phyloP scores from a whole-genome alignment of 139 green algal species.

The Closterium sp. region DNA sequence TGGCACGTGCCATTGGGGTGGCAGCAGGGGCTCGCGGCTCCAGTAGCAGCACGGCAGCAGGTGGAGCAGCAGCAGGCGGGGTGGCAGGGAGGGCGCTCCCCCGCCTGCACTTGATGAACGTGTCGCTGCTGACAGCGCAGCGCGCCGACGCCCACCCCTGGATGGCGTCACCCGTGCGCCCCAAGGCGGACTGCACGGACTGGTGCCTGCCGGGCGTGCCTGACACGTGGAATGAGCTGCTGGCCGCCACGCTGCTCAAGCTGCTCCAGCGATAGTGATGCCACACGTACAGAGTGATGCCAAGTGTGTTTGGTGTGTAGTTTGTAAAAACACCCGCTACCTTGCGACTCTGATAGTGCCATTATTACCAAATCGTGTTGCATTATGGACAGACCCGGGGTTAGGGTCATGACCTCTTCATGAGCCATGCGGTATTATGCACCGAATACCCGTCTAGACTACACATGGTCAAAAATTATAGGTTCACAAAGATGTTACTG shows the following conservation, averaged over 20 bases:
- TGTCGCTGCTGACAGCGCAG: conserved; percentile 20
- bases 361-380: too few species aligned
- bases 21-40: too few species aligned
- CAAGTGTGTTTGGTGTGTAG: too few species aligned
- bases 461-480: too few species aligned
- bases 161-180: conserved; percentile 23
- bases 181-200: conserved; percentile 28
- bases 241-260: conserved; percentile 11
- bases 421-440: too few species aligned
- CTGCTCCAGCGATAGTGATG: background rate
- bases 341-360: too few species aligned
- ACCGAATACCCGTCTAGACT: too few species aligned
- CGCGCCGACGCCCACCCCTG: conserved; percentile 27
- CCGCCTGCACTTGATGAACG: conserved; percentile 7
- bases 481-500: too few species aligned
- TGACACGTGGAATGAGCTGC: conserved; percentile 38
- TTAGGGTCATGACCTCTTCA: too few species aligned
- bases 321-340: too few species aligned
- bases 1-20: background rate
- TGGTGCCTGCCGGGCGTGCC: conserved; percentile 43
- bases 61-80: background rate
- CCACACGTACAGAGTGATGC: background rate
- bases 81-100: too few species aligned
- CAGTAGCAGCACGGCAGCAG: background rate
- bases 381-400: too few species aligned